Evolutionary conservation across 495 filamentous ascomycete genomes (phyloP), one percentile per base, ranked within the genome.

Genomic region (Bathelium albidoporum): DNA sequence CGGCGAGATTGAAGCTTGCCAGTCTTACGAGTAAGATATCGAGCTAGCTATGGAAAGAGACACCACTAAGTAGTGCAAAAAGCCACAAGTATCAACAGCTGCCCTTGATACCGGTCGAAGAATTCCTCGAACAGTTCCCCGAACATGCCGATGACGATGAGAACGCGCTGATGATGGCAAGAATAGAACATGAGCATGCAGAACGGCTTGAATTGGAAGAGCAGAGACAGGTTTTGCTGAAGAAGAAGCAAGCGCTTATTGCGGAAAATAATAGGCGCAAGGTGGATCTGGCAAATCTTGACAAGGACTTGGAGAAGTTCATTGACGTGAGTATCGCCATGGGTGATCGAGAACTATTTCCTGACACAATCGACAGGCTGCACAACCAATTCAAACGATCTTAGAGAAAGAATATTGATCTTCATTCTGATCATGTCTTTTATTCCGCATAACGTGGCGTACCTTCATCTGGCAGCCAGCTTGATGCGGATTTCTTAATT

Each of bases 261-360:
- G 87, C 89, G 5, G 92, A 97, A 69, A 97, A 96, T 69, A 95
- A 96, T 79, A 95, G 90, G 76, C 81, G 92, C 59, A 93, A 94
- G 73, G 92, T 97, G 61, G 90, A 98, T 71, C 77, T 98, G 29
- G 89, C 86, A 36, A 95, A 85, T 66, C 78, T 97, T 39, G 92
- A 96, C 69, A 85, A 88, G 75, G 88, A 95, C 72, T 77, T 96
- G 66, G 91, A 96, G 76, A 89, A 89, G 69, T 96, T 95, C 69
- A 89, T 96, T 66, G 89, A 92, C 71, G 85, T 55, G 49, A 55
- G 49, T 55, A 55, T 7, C 29, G 7, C 7, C 49, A 55, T 55
- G 24, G 2, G 5, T 9, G 36, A 29, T 2, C 20, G 29, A 9
- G 49, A 24, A 9, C 5, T 28, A 9, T 29, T 11, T 7, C 11